Evolutionary conservation across 805 yeast genomes (phyloP), one percentile per base, ranked within the genome.

Genomic region (Monosporozyma unispora): DNA sequence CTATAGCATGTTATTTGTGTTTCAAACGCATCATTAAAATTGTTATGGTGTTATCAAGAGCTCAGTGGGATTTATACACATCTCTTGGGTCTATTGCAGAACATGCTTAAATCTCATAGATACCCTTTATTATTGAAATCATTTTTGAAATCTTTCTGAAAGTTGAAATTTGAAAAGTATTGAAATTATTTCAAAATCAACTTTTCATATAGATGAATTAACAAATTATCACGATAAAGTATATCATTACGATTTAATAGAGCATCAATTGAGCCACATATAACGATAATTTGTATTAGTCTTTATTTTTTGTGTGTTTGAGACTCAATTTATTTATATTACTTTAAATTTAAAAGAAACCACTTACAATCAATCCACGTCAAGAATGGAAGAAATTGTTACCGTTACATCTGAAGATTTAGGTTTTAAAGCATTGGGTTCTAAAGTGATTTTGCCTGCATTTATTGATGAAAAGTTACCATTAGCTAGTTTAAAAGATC

Each of bases 381-480:
- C 16, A 16, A 35, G 22, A 11, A 35, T 35, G 39, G 39, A 35
- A 25, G 44, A 41, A 25, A 25, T 41, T 16, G 33, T 51, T 8
- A 60, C 66, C 1, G 40, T 48, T 27, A 62, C 55, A 5, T 61
- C 75, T 4, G 75, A 72, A 50, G 75, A 72, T 54, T 66, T 72
- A 51, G 79, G 79, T 5, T 76, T 74, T 63, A 73, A 67, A 52
- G 57, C 65, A 31, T 39, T 71, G 9, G 73, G 71, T 14, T 51
- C 57, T 11, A 54, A 62, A 18, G 55, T 54, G 11, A 59, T 70
- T 31, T 55, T 74, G 18, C 72, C 70, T n/a, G 51, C 66, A 11
- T 69, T 61, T 46, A 39, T 35, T 12, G 57, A 63, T 14, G 77
- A 74, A 54, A 54, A 50, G 18, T 49, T 61, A 47, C 75, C 69